Base-by-base conservation (phyloP, 2,329 filamentous ascomycete genomes). In the Claviceps fusiformis region DNA sequence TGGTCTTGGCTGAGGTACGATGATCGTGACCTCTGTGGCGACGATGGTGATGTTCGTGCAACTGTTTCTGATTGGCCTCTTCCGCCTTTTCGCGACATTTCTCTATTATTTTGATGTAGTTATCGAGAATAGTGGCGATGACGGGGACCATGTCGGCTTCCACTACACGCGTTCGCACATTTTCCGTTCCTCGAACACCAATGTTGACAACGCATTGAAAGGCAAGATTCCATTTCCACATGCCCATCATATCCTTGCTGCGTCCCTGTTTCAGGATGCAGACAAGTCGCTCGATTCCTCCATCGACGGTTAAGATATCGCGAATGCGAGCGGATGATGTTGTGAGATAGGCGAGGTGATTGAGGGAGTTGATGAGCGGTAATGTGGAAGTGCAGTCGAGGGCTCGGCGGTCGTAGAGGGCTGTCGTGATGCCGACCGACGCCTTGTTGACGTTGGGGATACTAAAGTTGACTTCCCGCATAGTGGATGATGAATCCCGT, bases 201-300 rank as follows among this genome's bases (percentile, higher is more conserved):
- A 98, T 97, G 71, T 98, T 98, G 68, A 98, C 93, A 60, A 97
- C 91, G 70, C 93, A 98, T 72, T 97, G 93, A 70, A 98, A 98
- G 54, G 93, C 93, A 59, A 98, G 79, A 67, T 96, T 98, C 93
- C 93, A 98, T 73, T 97, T 97, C 93, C 93, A 98, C 88, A 95
- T 95, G 70, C 96, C 92, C 92, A 97, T 96, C 84, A 96, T 86
- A 69, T 98, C 92, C 72, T 91, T 95, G 73, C 89, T 96, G 67
- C 93, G 81, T 59, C 93, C 93, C 72, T 95, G 89, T 73, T 98
- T 98, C 70, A 98, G 81, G 67, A 98, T 96, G 79, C 90, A 96
- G 68, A 98, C 89, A 62, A 98, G 77, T 61, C 92, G 79, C 75
- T 98, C 93, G 70, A 98, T 93, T 59, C 93, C 93, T 71, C 93